Base-by-base conservation (phyloP, 2,329 filamentous ascomycete genomes). In the Sporothrix luriei region DNA sequence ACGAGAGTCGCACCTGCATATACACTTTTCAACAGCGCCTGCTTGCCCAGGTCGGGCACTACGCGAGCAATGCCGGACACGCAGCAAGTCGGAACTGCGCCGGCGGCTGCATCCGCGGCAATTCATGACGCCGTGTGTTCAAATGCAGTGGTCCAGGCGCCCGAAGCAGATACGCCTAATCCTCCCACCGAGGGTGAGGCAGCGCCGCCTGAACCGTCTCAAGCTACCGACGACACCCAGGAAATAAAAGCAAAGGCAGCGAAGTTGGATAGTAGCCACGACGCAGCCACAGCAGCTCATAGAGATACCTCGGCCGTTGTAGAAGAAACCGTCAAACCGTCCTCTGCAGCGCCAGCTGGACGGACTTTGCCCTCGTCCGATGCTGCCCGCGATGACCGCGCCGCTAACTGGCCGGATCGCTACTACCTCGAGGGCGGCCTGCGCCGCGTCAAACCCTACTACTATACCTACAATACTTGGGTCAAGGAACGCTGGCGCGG, bases 401-500 rank as follows among this genome's bases (percentile, higher is more conserved):
- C 43, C 16, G 19, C 43, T 5, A 19, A 61, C 46, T 84, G 82
- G 83, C 86, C 85, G 10, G 80, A 82, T 69, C 93, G 93, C 0
- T 98, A 97, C 80, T 91, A 90, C 75, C 84, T 97, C 72, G 90
- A 97, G 75, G 90, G 90, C 74, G 93, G 92, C 10, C 82, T 99
- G 72, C 90, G 94, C 66, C 89, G 93, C 73, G 90, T 97, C 43
- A 85, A 85, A 55, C 94, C 94, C 3, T 98, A 99, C 78, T 88
- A 95, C 78, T 97, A 86, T 79, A 97, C 94, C 2, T 97, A 97
- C 83, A 96, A 97, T 77, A 97, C 94, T 0, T 93, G 88, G 81
- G 95, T 92, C 83, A 99, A 98, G 80, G 87, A 97, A 81, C 86
- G 95, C 79, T 99, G 95, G 95, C 87, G 94, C 68, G 92, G 90